Conservation (phyloP, 2,329 filamentous ascomycete genomes). For the Pseudogymnoascus sp. region DNA sequence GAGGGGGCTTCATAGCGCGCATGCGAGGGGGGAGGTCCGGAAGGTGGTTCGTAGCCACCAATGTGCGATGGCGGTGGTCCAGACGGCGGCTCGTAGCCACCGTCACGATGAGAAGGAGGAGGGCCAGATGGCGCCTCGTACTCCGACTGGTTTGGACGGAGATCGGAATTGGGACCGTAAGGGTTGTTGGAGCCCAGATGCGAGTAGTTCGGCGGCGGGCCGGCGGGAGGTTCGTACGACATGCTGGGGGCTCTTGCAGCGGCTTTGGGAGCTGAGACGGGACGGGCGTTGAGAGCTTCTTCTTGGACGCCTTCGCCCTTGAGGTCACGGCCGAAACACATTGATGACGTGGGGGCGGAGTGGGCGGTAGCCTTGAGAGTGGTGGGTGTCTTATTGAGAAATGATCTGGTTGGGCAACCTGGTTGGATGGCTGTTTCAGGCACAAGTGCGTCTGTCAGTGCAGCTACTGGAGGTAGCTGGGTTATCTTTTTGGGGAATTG, state of each 20-base stretch:
- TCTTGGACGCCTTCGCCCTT: not conserved
- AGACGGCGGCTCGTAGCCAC: slow-evolving; percentile 15
- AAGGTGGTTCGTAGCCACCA: not conserved
- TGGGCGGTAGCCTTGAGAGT: not conserved
- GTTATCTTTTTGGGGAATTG: not conserved
- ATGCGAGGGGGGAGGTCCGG: not conserved
- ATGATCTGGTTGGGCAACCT: not conserved
- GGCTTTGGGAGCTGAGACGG: not conserved
- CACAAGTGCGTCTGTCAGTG: not conserved
- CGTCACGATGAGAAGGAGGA: slow-evolving; percentile 21
- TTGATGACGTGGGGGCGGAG: not conserved
- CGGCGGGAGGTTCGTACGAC: not conserved
- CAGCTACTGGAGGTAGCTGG: not conserved
- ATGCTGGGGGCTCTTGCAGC: not conserved
- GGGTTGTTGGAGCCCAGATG: not conserved
- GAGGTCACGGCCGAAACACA: not conserved
- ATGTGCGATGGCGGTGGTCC: slow-evolving; percentile 1
- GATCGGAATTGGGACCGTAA: not conserved
- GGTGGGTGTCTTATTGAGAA: not conserved
- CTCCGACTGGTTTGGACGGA: not conserved
- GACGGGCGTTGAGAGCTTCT: not conserved
- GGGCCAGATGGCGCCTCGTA: slow-evolving; percentile 16
- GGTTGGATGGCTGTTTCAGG: not conserved
- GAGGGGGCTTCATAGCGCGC: not conserved
- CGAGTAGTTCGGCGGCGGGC: slow-evolving; percentile 1